Evolutionary conservation across 2,329 filamentous ascomycete species (phyloP), one percentile per base, ranked within the genome.

Genomic region (Elsinoe australis): DNA sequence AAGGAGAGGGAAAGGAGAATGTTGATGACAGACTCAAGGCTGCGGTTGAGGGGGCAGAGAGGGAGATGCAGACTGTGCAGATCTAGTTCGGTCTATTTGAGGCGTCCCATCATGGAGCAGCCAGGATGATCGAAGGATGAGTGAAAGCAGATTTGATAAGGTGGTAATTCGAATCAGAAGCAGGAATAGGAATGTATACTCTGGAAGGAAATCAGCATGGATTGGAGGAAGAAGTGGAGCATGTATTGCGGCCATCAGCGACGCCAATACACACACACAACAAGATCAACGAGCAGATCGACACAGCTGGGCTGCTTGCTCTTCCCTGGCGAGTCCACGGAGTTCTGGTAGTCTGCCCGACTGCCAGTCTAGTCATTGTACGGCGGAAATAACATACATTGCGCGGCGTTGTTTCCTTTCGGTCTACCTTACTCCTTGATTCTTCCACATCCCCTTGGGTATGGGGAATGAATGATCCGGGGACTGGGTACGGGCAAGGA

Each of bases 61-160:
- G 22, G 38, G 35, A 38, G 18, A 42, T 42, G 38, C 21, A 42
- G 22, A 42, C 21, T 12, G 38, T 42, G 4, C 21, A 42, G 38
- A 42, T 42, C 15, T 17, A n/a, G n/a, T 29, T 29, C 12, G 26
- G 12, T 29, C 26, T 29, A 12, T 12, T 29, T 29, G 26, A 29
- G 26, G 12, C 26, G 26, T 29, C 6, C 12, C n/a, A n/a, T n/a
- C n/a, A n/a, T n/a, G n/a, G 12, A 29, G 26, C 26, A 12, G 12
- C 12, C 12, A 17, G 33, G 19, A 9, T 5, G 17, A 9, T 9
- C 12, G 33, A 36, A 17, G 14, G 17, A 36, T 17, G 15, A 36
- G 17, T 5, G n/a, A 10, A 18, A 24, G 35, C 17, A 24, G n/a
- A 9, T 21, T 18, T 5, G 19, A 22, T 17, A 4, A 19, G 10